phyloP scores from a whole-genome alignment of 768 basidiomycete genomes.

The Macrolepiota albuminosa region DNA sequence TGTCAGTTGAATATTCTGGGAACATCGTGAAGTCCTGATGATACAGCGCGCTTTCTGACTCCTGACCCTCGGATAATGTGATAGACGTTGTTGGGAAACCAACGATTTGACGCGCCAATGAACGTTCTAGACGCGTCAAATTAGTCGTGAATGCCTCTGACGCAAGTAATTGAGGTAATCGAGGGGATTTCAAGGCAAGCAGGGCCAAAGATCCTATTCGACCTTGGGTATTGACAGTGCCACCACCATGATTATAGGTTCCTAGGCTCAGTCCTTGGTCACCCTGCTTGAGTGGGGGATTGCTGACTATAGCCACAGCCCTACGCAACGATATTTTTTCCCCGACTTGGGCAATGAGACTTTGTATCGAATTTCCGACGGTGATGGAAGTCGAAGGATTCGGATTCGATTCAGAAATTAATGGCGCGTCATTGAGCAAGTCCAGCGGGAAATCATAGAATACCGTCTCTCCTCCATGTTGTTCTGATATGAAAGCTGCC shows the following conservation, averaged over 20 bases:
- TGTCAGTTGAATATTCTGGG: constrained; percentile 44
- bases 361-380: constrained; percentile 59
- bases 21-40: constrained; percentile 73
- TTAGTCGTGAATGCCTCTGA: constrained; percentile 50
- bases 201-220: constrained; percentile 57
- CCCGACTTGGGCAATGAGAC: constrained; percentile 71
- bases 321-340: constrained; percentile 73
- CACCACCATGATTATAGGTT: constrained; percentile 61
- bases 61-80: constrained; percentile 21
- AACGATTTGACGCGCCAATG: constrained; percentile 79
- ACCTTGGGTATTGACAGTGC: constrained; percentile 44
- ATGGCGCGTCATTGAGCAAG: constrained; percentile 53
- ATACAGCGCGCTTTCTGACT: constrained; percentile 55
- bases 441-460: constrained; percentile 52
- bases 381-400: constrained; percentile 35
- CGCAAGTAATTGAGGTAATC: constrained; percentile 37
- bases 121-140: constrained; percentile 60
- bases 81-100: constrained; percentile 71
- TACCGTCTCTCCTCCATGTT: constrained; percentile 22
- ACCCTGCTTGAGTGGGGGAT: constrained; percentile 33
- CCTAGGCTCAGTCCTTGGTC: constrained; percentile 38
- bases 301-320: constrained; percentile 41
- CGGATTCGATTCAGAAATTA: constrained; percentile 44
- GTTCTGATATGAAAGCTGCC: constrained; percentile 63
- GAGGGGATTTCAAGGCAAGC: constrained; percentile 45